Percentiles rank a stretch among this genome's conserved stretches.
Evolutionary conservation across 352 stramenopile genomes (phyloP).

Genomic region (Phytophthora nicotianae): DNA sequence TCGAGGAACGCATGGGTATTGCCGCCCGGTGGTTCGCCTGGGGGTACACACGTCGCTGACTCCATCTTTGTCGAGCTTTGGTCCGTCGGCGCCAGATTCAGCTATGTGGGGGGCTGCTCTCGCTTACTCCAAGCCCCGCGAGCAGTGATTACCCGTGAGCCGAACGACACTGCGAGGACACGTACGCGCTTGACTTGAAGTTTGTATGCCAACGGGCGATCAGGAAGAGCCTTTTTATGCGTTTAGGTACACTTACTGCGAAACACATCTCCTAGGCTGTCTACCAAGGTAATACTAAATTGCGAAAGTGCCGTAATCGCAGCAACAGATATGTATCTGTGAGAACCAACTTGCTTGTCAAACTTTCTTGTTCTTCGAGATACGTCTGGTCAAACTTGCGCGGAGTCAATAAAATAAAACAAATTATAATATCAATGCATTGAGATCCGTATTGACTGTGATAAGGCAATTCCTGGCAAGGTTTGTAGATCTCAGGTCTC

Average conservation of each 20-base stretch:
- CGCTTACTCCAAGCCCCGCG: slow-evolving; percentile 14
- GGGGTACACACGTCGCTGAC: slow-evolving; percentile 18
- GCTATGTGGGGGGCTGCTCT: neutral
- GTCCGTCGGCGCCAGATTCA: slow-evolving; percentile 14
- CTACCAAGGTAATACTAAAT: no score
- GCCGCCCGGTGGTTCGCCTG: slow-evolving; percentile 13
- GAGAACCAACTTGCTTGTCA: neutral
- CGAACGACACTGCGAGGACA: slow-evolving; percentile 4
- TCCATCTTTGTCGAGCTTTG: slow-evolving; percentile 16
- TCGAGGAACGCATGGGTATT: slow-evolving; percentile 52
- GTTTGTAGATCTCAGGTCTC: no score
- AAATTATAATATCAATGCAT: no score
- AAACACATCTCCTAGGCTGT: neutral
- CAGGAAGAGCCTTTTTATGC: slow-evolving; percentile 4
- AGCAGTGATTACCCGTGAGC: slow-evolving; percentile 17
- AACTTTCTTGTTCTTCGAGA: neutral
- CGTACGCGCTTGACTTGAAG: slow-evolving; percentile 8
- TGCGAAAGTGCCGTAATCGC: slow-evolving; percentile 5
- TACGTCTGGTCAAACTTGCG: neutral
- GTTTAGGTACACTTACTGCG: neutral
- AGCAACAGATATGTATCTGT: neutral
- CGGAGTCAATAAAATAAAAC: no score
- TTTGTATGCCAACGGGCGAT: slow-evolving; percentile 26
- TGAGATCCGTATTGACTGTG: no score
- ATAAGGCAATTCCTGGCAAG: no score